Evolutionary conservation across 306 rosid species (phyloP).

Genomic region (Prunus mira): DNA sequence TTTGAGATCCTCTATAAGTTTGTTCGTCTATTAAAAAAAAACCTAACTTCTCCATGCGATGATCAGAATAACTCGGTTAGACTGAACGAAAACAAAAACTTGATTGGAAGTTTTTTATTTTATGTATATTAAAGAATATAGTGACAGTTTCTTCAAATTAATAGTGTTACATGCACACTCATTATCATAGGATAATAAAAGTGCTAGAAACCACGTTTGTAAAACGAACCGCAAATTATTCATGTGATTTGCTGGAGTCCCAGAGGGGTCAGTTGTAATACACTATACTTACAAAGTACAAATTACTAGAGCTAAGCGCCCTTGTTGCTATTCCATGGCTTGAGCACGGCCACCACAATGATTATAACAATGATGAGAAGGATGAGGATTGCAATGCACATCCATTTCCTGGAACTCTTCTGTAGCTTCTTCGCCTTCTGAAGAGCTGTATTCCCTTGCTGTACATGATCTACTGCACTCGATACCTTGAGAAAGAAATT

Average conservation of each 20-base stretch:
- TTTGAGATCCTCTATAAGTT: too few relatives aligned
- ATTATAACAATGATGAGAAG: conserved; percentile 65
- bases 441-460: conserved; percentile 75
- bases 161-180: neutral
- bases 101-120: neutral
- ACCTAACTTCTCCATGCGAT: too few relatives aligned
- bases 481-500: conserved; percentile 51
- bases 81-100: too few relatives aligned
- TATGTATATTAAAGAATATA: neutral
- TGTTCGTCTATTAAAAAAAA: too few relatives aligned
- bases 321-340: conserved; percentile 58
- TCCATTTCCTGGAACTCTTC: conserved; percentile 84
- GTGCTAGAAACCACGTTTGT: neutral
- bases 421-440: conserved; percentile 76
- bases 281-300: neutral
- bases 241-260: neutral
- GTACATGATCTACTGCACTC: conserved; percentile 91
- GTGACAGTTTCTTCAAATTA: neutral
- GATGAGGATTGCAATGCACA: conserved; percentile 83
- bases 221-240: neutral
- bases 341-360: conserved; percentile 56
- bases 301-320: conserved; percentile 46
- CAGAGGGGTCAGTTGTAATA: neutral
- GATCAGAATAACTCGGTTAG: too few relatives aligned
- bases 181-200: neutral